Evolutionary conservation across 2,329 filamentous ascomycete genomes (phyloP).

Genomic region (Diaporthe vexans): DNA sequence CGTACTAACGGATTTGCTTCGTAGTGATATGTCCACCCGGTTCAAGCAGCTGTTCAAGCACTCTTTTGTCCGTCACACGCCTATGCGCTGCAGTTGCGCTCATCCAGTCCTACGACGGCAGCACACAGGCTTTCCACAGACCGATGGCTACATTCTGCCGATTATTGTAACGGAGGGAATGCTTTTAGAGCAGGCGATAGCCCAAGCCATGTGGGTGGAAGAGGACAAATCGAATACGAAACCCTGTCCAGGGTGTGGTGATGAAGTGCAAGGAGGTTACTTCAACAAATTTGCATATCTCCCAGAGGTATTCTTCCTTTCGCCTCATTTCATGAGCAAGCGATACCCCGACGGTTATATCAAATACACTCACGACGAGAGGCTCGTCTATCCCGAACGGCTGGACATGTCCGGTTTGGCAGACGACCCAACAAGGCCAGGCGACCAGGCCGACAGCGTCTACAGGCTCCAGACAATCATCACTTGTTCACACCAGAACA

Average conservation of each 20-base stretch:
- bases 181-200: not conserved
- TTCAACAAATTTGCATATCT: conserved; percentile 15
- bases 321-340: not conserved
- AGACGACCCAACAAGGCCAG: not conserved
- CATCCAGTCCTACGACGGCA: not conserved
- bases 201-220: not conserved
- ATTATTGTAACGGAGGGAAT: not conserved
- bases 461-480: conserved; percentile 14
- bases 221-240: not conserved
- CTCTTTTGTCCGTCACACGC: not conserved
- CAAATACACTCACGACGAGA: not conserved
- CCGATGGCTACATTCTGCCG: not conserved
- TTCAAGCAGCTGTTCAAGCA: conserved; percentile 21
- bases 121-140: not conserved
- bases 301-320: not conserved
- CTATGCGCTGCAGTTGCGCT: not conserved
- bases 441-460: not conserved
- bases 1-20: not conserved
- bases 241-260: not conserved
- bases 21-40: not conserved
- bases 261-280: not conserved
- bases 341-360: not conserved
- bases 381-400: not conserved
- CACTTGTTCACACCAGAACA: not conserved
- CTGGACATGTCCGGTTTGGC: conserved; percentile 14